Conservation (phyloP, 2,329 filamentous ascomycete genomes). For the Sclerotinia minor region DNA sequence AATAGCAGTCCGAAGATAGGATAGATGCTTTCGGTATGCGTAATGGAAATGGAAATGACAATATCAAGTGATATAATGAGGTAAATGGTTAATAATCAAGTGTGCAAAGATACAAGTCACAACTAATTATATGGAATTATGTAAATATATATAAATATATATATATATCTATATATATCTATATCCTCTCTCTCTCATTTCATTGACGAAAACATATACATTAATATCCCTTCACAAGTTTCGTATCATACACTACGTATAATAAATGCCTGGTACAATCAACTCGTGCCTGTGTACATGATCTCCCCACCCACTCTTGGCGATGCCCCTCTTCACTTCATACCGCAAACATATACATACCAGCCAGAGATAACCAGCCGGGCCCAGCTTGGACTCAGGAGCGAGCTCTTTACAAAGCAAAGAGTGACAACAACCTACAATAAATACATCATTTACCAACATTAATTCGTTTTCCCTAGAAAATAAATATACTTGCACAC, state of each 20-base stretch:
- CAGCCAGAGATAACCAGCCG: slow-evolving; percentile 5
- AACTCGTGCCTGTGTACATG: slow-evolving; percentile 11
- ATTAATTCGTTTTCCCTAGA: neutral
- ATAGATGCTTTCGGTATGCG: neutral
- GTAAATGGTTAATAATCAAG: neutral
- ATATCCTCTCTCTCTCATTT: neutral
- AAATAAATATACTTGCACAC: neutral
- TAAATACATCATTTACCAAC: slow-evolving; percentile 15
- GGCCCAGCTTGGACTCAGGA: slow-evolving; percentile 22
- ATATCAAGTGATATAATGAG: neutral
- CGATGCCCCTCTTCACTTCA: slow-evolving; percentile 20
- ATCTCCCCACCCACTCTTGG: slow-evolving; percentile 21
- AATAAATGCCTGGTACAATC: neutral
- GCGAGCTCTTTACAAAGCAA: slow-evolving; percentile 16
- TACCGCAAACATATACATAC: slow-evolving; percentile 20
- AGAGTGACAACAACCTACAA: slow-evolving; percentile 21
- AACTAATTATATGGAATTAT: too few species aligned
- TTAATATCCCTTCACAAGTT: too few species aligned
- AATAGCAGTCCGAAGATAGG: neutral
- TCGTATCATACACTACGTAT: too few species aligned
- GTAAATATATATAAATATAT: too few species aligned
- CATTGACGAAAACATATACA: neutral
- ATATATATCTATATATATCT: too few species aligned
- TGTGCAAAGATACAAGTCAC: neutral
- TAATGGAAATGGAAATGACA: neutral